Base-by-base conservation (phyloP, 192 early-diverging fungal genomes). In the Rhizophagus clarus region DNA sequence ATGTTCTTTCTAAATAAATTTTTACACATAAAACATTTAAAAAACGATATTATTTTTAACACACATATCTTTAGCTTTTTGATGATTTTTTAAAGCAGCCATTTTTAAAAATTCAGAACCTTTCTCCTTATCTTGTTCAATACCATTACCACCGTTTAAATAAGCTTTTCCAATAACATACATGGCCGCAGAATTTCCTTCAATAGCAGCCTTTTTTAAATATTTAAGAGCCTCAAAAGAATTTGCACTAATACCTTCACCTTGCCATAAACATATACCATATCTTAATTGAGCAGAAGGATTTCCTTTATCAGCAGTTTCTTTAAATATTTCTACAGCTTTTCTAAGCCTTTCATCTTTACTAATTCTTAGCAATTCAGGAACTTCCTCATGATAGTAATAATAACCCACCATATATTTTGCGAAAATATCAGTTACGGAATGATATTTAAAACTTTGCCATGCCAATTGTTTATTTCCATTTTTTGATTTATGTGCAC, bases 121-220 rank as follows among this genome's bases (percentile, higher is more conserved):
- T 29, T 29, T 66, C 47, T 22, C 22, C 34, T 63, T 42, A 67
- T 77, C 76, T 49, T 49, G 11, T 15, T 15, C 10, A 26, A 68
- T 20, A 31, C 37, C 63, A 22, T n/a, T 67, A 15, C 14, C 17
- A 20, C 76, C 63, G 26, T 47, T 64, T 8, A 26, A 77, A 77
- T 67, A 77, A 34, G 56, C 26, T n/a, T 61, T 66, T 14, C 76
- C 76, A 42, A 77, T 28, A 47, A 66, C 66, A 67, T 67, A 77
- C 76, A 77, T 77, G 1, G 62, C 76, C 4, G 76, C 47, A 12
- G 20, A 8, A 67, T 77, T 67, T 20, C 20, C 29, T 26, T 66
- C 3, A 47, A 32, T 31, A 66, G 76, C 76, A 6, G 76, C 37
- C 14, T 31, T 20, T 31, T 77, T 12, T 8, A 45, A 61, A 77